Evolutionary conservation across 2,329 filamentous ascomycete species (phyloP).

Genomic region (Colletotrichum plurivorum): DNA sequence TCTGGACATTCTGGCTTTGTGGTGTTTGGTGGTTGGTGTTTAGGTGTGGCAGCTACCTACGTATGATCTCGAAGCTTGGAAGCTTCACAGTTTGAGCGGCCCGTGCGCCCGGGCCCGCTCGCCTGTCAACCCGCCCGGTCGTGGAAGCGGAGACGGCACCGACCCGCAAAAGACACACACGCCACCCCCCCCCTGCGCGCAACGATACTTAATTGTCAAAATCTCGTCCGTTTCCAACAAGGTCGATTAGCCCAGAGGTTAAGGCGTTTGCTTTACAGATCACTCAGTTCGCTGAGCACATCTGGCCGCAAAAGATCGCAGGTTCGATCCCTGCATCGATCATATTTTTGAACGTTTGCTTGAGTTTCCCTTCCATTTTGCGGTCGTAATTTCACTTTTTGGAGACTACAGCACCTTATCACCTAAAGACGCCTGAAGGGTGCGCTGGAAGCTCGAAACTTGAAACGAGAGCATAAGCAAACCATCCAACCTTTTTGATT

Average conservation of each 20-base stretch:
- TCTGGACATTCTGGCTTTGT: conserved; percentile 9
- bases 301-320: conserved; percentile 55
- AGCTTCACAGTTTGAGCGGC: conserved; percentile 16
- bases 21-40: conserved; percentile 3
- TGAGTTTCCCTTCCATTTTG: background rate
- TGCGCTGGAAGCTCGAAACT: no score
- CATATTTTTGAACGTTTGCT: conserved; percentile 43
- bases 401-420: no score
- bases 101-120: background rate
- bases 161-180: no score
- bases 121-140: no score
- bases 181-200: background rate
- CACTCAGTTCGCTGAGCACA: no score
- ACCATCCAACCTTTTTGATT: no score
- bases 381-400: no score
- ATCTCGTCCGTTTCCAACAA: background rate
- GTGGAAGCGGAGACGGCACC: no score
- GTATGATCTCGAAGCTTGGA: background rate
- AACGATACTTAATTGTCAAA: background rate
- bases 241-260: conserved; percentile 57
- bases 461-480: no score
- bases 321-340: conserved; percentile 61
- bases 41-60: no score
- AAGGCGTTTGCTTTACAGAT: conserved; percentile 56
- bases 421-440: no score